Evolutionary conservation across 176 grass and related monocot species (phyloP), one percentile per base, ranked within the genome.

Genomic region (Carex pumila): DNA sequence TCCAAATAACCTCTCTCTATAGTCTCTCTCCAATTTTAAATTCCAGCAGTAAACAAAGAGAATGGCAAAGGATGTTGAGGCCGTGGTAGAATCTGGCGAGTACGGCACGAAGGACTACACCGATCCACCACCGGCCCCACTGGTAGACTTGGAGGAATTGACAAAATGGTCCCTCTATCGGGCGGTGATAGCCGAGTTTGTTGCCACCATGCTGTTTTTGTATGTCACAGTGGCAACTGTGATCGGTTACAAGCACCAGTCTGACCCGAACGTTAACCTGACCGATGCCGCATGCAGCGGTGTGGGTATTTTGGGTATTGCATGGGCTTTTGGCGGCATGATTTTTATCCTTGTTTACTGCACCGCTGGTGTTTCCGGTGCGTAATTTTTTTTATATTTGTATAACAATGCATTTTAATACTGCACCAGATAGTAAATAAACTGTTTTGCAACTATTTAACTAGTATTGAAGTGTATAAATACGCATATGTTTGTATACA

Each of bases 301-400:
- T 76, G 95, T 97, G 7, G 93, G 93, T 53, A 43, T 92, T 76
- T 91, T 95, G 19, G 94, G 92, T 82, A 92, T 97, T 68, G 88
- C 94, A 3, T 97, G 94, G 94, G 81, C 94, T 54, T 97, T 97
- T 79, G 94, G 94, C 12, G 94, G 92, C 84, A 94, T 92, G 90
- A 97, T 97, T 34, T 97, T 97, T 58, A 81, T 97, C 15, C 94
- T 97, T 29, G 94, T 97, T 22, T 94, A 97, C 87, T 94, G 94
- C 90, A 97, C 90, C 30, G 94, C 92, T 9, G 94, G 94, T 69
- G 85, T 97, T 85, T 97, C 90, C 6, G 94, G 94, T 97, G 30
- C 21, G n/a, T 34, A 61, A 53, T 53, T 25, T 25, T 53, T 30
- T 25, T 64, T 41, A 66, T 70, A 18, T 72, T 12, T 22, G 0